Base-by-base conservation (phyloP, 805 yeast genomes). In the Torulaspora maleeae region DNA sequence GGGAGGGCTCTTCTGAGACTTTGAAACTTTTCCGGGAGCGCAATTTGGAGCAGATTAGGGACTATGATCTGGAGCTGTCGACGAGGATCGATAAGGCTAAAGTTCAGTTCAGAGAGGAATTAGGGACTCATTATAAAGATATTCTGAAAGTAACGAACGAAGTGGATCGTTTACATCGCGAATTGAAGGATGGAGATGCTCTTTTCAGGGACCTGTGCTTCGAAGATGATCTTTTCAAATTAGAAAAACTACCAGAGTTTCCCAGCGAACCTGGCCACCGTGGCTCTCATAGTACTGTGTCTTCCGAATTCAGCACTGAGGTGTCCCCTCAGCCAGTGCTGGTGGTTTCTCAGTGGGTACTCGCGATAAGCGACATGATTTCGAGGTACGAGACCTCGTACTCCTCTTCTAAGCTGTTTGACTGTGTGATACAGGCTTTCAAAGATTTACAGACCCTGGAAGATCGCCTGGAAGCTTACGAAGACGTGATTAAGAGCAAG, bases 161-260 rank as follows among this genome's bases (percentile, higher is more conserved):
- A 5, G 58, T 62, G 6, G 45, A 45, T 7, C 16, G 19, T 2
- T 33, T 64, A 36, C 44, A 49, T 34, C 43, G 33, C 27, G 41
- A 44, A 1, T 37, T 61, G 40, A 55, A 52, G 30, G 42, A 13
- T 2, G 48, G 52, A 2, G 66, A 64, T 34, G 37, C 45, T 2
- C 46, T 54, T 6, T 56, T 64, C 32, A 53, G 56, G 52, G 56
- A 56, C 4, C 47, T 64, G n/a, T 64, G 68, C 44, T 64, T 64
- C 36, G 49, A 59, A 36, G 68, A 64, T 47, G 51, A 53, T 13
- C 9, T 28, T 8, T 59, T 42, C 45, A 55, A 54, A 29, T 38
- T 61, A 16, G 49, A 46, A 11, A 58, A 53, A 38, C 25, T 60
- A n/a, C 50, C 61, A 8, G 59, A 52, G 11, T 39, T 32, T 17